Evolutionary conservation across 192 early-diverging fungal species (phyloP), one percentile per base, ranked within the genome.

Genomic region (Backusella sp.): DNA sequence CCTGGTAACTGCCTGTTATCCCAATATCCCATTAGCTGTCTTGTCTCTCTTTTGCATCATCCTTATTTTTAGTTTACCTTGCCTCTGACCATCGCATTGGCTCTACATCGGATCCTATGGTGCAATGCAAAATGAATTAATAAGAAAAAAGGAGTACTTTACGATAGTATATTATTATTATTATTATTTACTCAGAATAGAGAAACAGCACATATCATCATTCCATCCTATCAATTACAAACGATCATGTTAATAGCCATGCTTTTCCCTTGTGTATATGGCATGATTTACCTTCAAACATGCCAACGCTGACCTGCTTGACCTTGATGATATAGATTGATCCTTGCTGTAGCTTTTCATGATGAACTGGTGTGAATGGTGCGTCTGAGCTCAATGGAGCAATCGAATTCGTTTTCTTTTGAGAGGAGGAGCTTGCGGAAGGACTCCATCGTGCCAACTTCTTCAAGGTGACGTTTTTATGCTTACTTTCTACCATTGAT

Each of bases 121-220:
- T 44, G 4, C 15, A 44, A 44, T 44, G 15, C 42, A 44, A 39
- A 36, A 49, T 1, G 17, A 28, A 30, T 12, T 46, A 9, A 30
- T 71, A 44, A 42, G 28, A 36, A 30, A 69, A 26, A 21, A 62
- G n/a, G 56, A 26, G 56, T 28, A 62, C 14, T 37, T 42, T 8
- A 39, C 26, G 14, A 77, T 65, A 34, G 11, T 49, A n/a, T 49
- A 49, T 49, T 39, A 39, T 39, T 39, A 39, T 9, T 59, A 15
- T 5, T 37, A 39, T 19, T 44, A 76, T 69, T 80, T 77, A 77
- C 82, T 70, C 30, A 83, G 70, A 42, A 83, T 66, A 66, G 75
- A 77, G 72, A 79, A 83, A 36, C 82, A 83, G 37, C 82, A 83
- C 75, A 83, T 79, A 70, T 83, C 78, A 75, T 83, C 82, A 44